Evolutionary conservation across 2,329 filamentous ascomycete species (phyloP).

Genomic region (Reticulascus tulasneorum): DNA sequence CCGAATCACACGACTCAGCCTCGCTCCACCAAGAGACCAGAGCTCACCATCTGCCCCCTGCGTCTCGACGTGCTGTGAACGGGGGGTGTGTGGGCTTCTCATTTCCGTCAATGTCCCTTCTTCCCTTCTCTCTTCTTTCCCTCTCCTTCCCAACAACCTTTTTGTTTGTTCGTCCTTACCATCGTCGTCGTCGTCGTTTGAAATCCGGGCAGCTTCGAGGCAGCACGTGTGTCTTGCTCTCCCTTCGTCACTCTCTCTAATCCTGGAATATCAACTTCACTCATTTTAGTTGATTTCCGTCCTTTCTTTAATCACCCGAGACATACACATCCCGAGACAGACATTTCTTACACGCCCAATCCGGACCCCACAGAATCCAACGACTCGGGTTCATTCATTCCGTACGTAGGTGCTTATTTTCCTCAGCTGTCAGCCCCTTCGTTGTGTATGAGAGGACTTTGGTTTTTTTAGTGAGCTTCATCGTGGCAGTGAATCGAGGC

Average conservation of each 20-base stretch:
- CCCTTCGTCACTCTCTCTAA: constrained; percentile 21
- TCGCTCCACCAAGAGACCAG: too few species aligned
- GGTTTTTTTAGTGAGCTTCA: too few species aligned
- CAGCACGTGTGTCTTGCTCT: constrained; percentile 22
- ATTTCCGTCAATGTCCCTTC: constrained; percentile 8
- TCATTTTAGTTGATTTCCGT: constrained; percentile 44
- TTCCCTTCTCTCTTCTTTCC: constrained; percentile 15
- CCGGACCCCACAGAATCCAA: constrained; percentile 3
- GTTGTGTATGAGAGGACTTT: too few species aligned
- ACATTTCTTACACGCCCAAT: not conserved
- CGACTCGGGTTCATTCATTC: constrained; percentile 13
- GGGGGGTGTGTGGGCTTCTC: too few species aligned
- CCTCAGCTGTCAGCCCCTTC: too few species aligned
- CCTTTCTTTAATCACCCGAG: constrained; percentile 37
- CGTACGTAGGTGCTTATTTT: constrained; percentile 11
- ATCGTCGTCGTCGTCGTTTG: constrained; percentile 29
- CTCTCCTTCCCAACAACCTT: constrained; percentile 21
- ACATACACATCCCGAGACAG: constrained; percentile 1
- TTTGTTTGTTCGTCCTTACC: constrained; percentile 26
- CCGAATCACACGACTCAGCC: too few species aligned
- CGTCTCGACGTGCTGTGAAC: too few species aligned
- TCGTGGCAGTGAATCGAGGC: too few species aligned
- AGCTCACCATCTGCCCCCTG: too few species aligned
- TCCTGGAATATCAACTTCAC: constrained; percentile 38
- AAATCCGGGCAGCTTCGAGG: constrained; percentile 20